These are phyloP conservation scores for Cyanophora paradoxa DNA, from an alignment of 78 protist species.

Conservation along the genomic window DNA sequence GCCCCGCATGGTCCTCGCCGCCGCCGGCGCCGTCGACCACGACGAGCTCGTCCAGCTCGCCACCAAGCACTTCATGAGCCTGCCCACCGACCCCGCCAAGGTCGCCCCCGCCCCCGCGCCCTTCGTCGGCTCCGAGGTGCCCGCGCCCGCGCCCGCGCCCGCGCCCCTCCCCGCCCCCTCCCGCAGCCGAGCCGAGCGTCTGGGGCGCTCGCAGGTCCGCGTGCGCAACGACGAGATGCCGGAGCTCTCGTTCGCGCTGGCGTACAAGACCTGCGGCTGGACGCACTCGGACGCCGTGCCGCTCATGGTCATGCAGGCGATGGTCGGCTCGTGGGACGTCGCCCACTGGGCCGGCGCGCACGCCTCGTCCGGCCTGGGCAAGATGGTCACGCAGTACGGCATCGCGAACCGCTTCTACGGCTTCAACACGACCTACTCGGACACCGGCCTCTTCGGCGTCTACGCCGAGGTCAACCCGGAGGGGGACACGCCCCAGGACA, in stretches of 20 bases:
- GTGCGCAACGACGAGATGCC: conserved; percentile 45
- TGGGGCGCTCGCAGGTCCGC: conserved; percentile 53
- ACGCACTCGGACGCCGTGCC: conserved; percentile 55
- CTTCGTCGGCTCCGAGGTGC: too few relatives aligned
- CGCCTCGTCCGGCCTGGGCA: conserved; percentile 25
- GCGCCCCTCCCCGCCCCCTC: too few relatives aligned
- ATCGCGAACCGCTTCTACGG: conserved; percentile 51
- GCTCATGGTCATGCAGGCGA: conserved; percentile 54
- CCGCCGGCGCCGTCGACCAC: conserved; percentile 85
- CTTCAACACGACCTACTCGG: conserved; percentile 86
- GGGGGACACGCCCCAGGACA: conserved; percentile 42
- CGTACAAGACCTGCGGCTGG: conserved; percentile 55
- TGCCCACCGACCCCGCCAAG: conserved; percentile 25
- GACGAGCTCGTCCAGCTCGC: conserved; percentile 62
- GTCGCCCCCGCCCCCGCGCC: not conserved
- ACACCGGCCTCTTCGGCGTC: conserved; percentile 90
- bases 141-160: too few relatives aligned
- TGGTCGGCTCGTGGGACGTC: conserved; percentile 78
- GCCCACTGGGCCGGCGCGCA: conserved; percentile 50
- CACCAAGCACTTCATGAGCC: conserved; percentile 34
- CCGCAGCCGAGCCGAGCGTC: too few relatives aligned
- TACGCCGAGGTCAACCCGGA: conserved; percentile 55
- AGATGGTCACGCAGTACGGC: conserved; percentile 50
- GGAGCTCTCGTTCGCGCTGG: conserved; percentile 60
- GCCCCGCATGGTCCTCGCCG: conserved; percentile 81